Evolutionary conservation across 768 basidiomycete species (phyloP), one percentile per base, ranked within the genome.

Genomic region (Hortiboletus campestris): DNA sequence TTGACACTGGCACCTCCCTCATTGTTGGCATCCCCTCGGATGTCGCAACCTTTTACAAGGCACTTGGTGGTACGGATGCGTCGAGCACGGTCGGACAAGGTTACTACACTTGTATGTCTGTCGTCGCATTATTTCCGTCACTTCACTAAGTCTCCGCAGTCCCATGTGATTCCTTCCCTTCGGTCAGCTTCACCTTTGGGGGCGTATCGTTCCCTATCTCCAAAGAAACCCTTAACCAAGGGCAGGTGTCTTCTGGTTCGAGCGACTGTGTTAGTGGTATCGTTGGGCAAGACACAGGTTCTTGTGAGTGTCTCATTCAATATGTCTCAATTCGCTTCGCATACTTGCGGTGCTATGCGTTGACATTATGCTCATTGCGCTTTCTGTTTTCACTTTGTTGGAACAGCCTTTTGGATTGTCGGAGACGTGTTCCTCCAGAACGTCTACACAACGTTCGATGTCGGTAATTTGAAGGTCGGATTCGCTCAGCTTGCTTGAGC

Each of bases 381-480:
- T 32, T 40, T 46, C 28, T 46, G 55, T 66, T 17, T 17, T n/a
- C 9, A 9, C 8, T 45, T 48, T 31, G 10, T n/a, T 25, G 20
- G 11, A 39, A 28, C 28, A 66, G 59, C 52, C 3, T 50, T 53
- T 32, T 67, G 65, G 63, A 34, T 57, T 0, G 2, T 66, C 22
- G 65, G 60, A 6, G 57, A 59, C 32, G 63, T 71, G n/a, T 77
- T 80, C 74, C 63, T 79, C 54, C 67, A 66, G 49, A 72, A 71
- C 25, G 74, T 76, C 28, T 81, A 76, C 55, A 73, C 76, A 19
- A 60, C 58, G 5, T 79, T 78, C 59, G 74, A 78, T 52, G 56
- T 73, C 32, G 70, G 66, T 0, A 70, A 72, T 36, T 60, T 31
- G 5, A 64, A 57, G 25, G 75, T 77, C 8, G 73, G 75, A 31